These are phyloP conservation scores for Tinospora cordifolia DNA, from an alignment of 164 flowering plant genomes.

Conservation along the genomic window DNA sequence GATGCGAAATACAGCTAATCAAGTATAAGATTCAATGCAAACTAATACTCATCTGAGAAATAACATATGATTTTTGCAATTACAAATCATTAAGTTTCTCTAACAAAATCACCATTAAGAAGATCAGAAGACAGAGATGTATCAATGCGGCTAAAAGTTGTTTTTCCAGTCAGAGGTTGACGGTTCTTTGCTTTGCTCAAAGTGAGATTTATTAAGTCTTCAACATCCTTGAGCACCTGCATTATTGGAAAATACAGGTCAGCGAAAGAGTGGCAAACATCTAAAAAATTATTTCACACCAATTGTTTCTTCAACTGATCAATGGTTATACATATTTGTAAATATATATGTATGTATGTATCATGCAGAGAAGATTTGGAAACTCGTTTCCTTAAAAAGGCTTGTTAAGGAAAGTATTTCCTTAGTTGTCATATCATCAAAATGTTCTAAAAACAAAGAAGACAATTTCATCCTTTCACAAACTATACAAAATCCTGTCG, in stretches of 20 bases:
- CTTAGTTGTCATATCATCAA: neutral
- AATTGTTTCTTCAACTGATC: neutral
- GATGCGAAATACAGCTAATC: neutral
- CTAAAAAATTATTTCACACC: neutral
- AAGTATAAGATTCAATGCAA: slow-evolving; percentile 9
- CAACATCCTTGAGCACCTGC: slow-evolving; percentile 85
- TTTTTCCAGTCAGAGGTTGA: slow-evolving; percentile 74
- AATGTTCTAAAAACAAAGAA: neutral
- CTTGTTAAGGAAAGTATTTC: neutral
- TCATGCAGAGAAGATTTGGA: neutral
- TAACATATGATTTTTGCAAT: neutral
- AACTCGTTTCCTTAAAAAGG: neutral
- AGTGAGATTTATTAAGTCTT: slow-evolving; percentile 56
- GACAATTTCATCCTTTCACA: neutral
- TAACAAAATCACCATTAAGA: slow-evolving; percentile 54
- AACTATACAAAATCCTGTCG: neutral
- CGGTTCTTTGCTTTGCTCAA: slow-evolving; percentile 61
- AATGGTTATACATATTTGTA: too few species aligned
- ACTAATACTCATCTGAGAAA: neutral
- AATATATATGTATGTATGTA: too few species aligned
- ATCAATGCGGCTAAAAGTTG: slow-evolving; percentile 84
- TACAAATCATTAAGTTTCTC: neutral
- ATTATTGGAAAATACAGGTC: slow-evolving; percentile 9
- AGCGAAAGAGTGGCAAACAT: neutral
- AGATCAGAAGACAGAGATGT: slow-evolving; percentile 63